Percentiles rank a stretch among this genome's conserved stretches.
Evolutionary conservation across 2,329 filamentous ascomycete genomes (phyloP).

Genomic region (Fonsecaea monophora): DNA sequence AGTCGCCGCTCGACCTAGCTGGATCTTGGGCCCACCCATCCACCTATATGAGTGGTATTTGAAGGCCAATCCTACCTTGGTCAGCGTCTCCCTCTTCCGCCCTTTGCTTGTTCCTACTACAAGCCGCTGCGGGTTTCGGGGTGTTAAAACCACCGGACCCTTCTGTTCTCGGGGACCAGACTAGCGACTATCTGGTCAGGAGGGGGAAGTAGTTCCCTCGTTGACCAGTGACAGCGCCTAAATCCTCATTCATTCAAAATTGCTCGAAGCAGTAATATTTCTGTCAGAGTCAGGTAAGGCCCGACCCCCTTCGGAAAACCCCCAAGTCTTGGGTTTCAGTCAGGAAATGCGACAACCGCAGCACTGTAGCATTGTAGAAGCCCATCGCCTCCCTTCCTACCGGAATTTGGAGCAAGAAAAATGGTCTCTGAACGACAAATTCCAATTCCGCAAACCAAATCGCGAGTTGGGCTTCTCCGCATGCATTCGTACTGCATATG

Average conservation of each 20-base stretch:
- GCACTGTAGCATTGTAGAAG: not conserved
- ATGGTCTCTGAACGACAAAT: not conserved
- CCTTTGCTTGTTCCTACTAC: not conserved
- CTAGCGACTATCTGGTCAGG: not conserved
- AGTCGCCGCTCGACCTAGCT: not conserved
- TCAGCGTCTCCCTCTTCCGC: constrained; percentile 11
- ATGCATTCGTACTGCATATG: not conserved
- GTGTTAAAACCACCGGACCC: not conserved
- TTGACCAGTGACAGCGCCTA: not conserved
- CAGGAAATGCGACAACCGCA: not conserved
- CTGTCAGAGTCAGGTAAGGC: not conserved
- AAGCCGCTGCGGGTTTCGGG: constrained; percentile 1
- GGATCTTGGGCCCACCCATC: not conserved
- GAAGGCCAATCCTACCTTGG: constrained; percentile 9
- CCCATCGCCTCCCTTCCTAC: not conserved
- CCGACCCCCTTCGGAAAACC: not conserved
- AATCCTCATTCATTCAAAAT: not conserved
- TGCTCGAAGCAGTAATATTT: not conserved
- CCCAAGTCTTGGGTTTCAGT: not conserved
- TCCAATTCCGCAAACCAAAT: not conserved
- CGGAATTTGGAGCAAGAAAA: not conserved
- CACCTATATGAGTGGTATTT: not conserved
- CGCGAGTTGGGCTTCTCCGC: not conserved
- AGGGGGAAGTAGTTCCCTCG: not conserved
- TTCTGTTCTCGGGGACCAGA: not conserved